Evolutionary conservation across 306 rosid species (phyloP).

Genomic region (Vachellia collinsii): DNA sequence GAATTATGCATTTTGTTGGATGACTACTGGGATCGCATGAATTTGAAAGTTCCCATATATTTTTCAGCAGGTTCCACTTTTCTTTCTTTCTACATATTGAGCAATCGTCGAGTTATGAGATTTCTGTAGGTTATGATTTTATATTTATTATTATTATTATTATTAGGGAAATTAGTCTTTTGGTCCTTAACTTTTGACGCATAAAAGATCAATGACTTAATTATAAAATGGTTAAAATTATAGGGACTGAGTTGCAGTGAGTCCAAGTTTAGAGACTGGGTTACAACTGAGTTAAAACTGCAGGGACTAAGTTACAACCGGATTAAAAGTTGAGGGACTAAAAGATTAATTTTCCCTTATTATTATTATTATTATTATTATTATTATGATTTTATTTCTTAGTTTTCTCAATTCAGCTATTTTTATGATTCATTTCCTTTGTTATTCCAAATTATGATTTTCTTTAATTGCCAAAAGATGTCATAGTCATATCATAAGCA

Average conservation of each 20-base stretch:
- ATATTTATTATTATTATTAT: neutral
- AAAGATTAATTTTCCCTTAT: too few species aligned
- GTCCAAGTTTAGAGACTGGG: too few species aligned
- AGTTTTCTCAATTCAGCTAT: neutral
- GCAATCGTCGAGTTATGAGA: neutral
- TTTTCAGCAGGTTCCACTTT: constrained; percentile 74
- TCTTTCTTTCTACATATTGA: neutral
- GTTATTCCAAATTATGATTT: neutral
- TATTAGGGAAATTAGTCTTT: too few species aligned
- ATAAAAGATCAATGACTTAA: too few species aligned
- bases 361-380: too few species aligned
- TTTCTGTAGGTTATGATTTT: neutral
- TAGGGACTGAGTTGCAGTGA: too few species aligned
- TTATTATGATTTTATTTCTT: neutral
- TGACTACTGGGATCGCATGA: constrained; percentile 96
- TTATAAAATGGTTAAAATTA: too few species aligned
- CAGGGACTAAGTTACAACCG: too few species aligned
- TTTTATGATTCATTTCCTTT: neutral
- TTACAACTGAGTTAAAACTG: too few species aligned
- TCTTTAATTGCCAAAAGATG: neutral
- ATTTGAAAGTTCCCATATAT: constrained; percentile 89
- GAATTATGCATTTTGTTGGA: constrained; percentile 95
- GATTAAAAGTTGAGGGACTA: too few species aligned
- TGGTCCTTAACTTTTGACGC: too few species aligned
- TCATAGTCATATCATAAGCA: neutral